Percentiles rank a stretch among this genome's conserved stretches.
These are phyloP conservation scores for Lachancea nothofagi DNA, from an alignment of 805 yeast genomes.

Conservation along the genomic window DNA sequence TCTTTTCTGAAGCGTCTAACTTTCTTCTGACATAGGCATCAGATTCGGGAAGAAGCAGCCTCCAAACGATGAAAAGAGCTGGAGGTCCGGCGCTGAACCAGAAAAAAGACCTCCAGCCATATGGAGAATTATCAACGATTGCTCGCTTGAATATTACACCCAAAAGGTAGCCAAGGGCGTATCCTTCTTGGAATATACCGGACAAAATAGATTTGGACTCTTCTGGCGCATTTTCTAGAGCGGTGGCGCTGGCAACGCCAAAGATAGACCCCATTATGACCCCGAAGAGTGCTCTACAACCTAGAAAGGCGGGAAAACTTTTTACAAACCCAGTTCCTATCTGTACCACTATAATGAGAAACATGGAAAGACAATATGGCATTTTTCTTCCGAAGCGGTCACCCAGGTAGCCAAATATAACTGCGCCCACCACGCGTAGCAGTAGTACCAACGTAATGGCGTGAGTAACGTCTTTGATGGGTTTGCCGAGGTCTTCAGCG, in stretches of 20 bases:
- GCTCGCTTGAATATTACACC: conserved; percentile 64
- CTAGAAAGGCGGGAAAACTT: conserved; percentile 53
- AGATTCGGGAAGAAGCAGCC: conserved; percentile 46
- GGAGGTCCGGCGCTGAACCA: conserved; percentile 66
- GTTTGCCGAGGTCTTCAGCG: conserved; percentile 42
- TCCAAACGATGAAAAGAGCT: conserved; percentile 38
- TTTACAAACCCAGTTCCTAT: conserved; percentile 62
- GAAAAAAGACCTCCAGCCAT: conserved; percentile 60
- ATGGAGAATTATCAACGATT: conserved; percentile 46
- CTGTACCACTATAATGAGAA: conserved; percentile 49
- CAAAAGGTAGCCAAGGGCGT: conserved; percentile 61
- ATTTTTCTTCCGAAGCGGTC: conserved; percentile 65
- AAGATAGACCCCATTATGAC: conserved; percentile 67
- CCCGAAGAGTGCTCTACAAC: conserved; percentile 60
- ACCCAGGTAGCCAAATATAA: conserved; percentile 55
- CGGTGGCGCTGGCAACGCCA: conserved; percentile 60
- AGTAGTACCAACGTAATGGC: conserved; percentile 67
- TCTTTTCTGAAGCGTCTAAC: conserved; percentile 28
- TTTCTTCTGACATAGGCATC: conserved; percentile 43
- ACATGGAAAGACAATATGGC: conserved; percentile 51
- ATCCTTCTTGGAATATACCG: conserved; percentile 77
- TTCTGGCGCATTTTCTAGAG: conserved; percentile 58
- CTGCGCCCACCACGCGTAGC: conserved; percentile 67
- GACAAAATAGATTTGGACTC: conserved; percentile 56
- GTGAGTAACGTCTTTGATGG: conserved; percentile 55